Percentiles rank a stretch among this genome's conserved stretches.
phyloP scores from a whole-genome alignment of 2,329 filamentous ascomycete genomes.

The Beauveria bassiana region DNA sequence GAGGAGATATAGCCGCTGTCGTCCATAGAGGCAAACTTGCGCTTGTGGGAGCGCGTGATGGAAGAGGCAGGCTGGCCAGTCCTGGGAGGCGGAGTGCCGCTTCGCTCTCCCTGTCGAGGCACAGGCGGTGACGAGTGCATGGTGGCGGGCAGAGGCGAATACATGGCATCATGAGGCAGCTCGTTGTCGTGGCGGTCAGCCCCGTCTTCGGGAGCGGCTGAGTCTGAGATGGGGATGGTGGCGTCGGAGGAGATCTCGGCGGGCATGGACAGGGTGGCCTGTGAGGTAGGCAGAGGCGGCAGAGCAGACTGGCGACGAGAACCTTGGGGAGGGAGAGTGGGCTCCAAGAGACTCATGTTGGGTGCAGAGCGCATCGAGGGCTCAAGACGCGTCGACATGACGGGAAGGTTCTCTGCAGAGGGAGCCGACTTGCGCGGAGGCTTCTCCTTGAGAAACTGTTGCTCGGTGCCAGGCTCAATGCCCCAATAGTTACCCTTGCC shows the following conservation, averaged over 20 bases:
- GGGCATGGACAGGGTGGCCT: slow-evolving; percentile 29
- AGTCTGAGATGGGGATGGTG: slow-evolving; percentile 66
- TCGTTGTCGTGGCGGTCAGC: slow-evolving; percentile 38
- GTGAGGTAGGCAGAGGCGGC: slow-evolving; percentile 31
- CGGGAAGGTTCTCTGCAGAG: slow-evolving; percentile 49
- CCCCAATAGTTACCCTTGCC: slow-evolving; percentile 98
- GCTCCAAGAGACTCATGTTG: slow-evolving; percentile 33
- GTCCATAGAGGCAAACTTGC: slow-evolving; percentile 70
- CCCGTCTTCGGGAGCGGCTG: slow-evolving; percentile 44
- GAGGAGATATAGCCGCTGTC: slow-evolving; percentile 98
- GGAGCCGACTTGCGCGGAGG: slow-evolving; percentile 50
- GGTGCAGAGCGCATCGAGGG: slow-evolving; percentile 34
- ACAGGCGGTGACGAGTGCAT: slow-evolving; percentile 92
- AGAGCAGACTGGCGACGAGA: slow-evolving; percentile 30
- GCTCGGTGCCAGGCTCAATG: slow-evolving; percentile 83
- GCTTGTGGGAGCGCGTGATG: slow-evolving; percentile 60
- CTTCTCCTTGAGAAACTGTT: slow-evolving; percentile 85
- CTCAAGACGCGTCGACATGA: slow-evolving; percentile 51
- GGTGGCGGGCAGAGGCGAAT: slow-evolving; percentile 60
- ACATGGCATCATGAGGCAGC: slow-evolving; percentile 40
- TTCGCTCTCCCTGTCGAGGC: slow-evolving; percentile 50
- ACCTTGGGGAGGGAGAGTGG: slow-evolving; percentile 39
- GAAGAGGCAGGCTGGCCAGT: slow-evolving; percentile 55
- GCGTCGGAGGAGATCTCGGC: slow-evolving; percentile 69
- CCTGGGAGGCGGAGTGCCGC: slow-evolving; percentile 69